A percentile compares a stretch with the other conserved stretches of the same genome.
phyloP scores from a whole-genome alignment of 179 eudicot genomes.

The Sideroxylon spinosum region DNA sequence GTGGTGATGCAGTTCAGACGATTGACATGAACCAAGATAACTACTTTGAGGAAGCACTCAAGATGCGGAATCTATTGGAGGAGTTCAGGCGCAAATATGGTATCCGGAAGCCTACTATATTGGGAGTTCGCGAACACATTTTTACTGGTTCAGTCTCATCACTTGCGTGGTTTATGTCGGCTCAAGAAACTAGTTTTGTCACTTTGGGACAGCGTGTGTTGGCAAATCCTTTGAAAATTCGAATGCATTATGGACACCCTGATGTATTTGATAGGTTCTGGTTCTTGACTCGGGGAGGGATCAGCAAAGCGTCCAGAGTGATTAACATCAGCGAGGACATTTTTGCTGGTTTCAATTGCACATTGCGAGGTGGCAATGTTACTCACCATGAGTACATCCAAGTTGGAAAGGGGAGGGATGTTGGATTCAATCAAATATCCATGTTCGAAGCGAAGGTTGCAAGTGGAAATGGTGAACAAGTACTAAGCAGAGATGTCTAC shows the following conservation, averaged over 20 bases:
- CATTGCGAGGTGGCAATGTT: constrained; percentile 85
- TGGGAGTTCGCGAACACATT: constrained; percentile 72
- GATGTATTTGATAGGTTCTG: constrained; percentile 93
- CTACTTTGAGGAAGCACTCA: constrained; percentile 65
- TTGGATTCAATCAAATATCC: constrained; percentile 86
- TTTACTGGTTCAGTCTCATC: constrained; percentile 64
- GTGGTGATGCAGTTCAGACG: constrained; percentile 67
- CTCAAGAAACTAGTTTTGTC: constrained; percentile 66
- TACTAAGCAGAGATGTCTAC: constrained; percentile 81
- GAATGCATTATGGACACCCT: constrained; percentile 97
- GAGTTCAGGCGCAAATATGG: constrained; percentile 55
- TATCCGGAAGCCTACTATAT: constrained; percentile 76
- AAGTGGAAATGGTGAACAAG: constrained; percentile 95
- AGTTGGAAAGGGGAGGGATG: constrained; percentile 96
- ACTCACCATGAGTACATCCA: constrained; percentile 95
- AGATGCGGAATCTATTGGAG: constrained; percentile 55
- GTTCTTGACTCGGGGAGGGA: constrained; percentile 86
- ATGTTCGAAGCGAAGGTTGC: constrained; percentile 97
- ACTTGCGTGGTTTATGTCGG: constrained; percentile 70
- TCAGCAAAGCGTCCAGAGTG: constrained; percentile 89
- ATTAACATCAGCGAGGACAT: constrained; percentile 95
- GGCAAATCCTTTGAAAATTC: constrained; percentile 60
- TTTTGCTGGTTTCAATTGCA: constrained; percentile 95
- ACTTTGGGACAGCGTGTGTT: constrained; percentile 63
- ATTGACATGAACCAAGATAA: constrained; percentile 73